phyloP scores from a whole-genome alignment of 768 basidiomycete species.

The Leccinum pellstonianum region DNA sequence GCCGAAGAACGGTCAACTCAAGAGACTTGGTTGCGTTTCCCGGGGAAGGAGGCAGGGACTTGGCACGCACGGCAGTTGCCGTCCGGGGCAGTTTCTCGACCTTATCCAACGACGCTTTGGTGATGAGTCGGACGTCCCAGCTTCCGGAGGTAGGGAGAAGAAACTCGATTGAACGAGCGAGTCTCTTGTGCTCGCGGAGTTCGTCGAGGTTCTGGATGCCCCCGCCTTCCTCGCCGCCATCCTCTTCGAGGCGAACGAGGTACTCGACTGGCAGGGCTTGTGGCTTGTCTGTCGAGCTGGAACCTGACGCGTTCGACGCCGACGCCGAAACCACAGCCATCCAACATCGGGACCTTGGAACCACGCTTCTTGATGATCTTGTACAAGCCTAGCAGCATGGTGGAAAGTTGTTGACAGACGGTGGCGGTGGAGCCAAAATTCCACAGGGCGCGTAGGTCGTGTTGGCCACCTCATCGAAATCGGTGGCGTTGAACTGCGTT shows the following conservation, averaged over 20 bases:
- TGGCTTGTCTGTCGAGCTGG: slow-evolving; percentile 76
- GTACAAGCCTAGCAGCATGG: slow-evolving; percentile 77
- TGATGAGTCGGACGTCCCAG: slow-evolving; percentile 84
- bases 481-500: too few species aligned
- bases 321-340: slow-evolving; percentile 79
- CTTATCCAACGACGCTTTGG: slow-evolving; percentile 69
- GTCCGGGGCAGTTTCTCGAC: slow-evolving; percentile 76
- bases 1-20: slow-evolving; percentile 55
- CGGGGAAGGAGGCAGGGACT: slow-evolving; percentile 32
- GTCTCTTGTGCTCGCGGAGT: slow-evolving; percentile 64
- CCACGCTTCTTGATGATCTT: slow-evolving; percentile 80
- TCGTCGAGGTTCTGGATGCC: slow-evolving; percentile 56
- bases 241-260: slow-evolving; percentile 70
- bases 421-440: slow-evolving; percentile 65
- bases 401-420: slow-evolving; percentile 78
- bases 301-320: slow-evolving; percentile 77
- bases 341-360: slow-evolving; percentile 67
- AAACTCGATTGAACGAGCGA: slow-evolving; percentile 79
- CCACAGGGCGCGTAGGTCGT: slow-evolving; percentile 87
- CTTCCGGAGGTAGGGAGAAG: slow-evolving; percentile 70
- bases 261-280: slow-evolving; percentile 68
- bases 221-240: slow-evolving; percentile 25
- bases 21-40: slow-evolving; percentile 38
- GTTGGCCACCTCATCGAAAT: slow-evolving; percentile 37
- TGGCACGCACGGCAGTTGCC: slow-evolving; percentile 52